phyloP scores from a whole-genome alignment of 495 filamentous ascomycete genomes.

The Aspergillus saccharolyticus region DNA sequence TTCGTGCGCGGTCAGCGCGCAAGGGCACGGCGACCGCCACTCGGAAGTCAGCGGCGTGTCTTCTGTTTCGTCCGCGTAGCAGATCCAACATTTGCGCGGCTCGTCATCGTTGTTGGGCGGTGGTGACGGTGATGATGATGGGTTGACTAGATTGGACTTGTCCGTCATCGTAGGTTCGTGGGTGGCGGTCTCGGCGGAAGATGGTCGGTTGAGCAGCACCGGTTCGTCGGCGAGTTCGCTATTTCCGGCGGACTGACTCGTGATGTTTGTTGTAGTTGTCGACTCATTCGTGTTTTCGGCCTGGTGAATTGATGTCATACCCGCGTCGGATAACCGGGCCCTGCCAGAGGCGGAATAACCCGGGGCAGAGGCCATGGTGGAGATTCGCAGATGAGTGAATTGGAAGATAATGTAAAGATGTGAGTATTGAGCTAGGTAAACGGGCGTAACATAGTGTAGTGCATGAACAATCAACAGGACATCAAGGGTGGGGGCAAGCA shows the following conservation, averaged over 20 bases:
- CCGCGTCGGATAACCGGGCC: conserved; percentile 28
- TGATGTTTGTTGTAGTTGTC: background rate
- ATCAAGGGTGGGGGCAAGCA: background rate
- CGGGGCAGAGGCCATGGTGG: conserved; percentile 37
- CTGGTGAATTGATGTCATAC: conserved; percentile 19
- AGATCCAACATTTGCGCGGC: conserved; percentile 85
- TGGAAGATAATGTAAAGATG: background rate
- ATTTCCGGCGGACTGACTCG: conserved; percentile 27
- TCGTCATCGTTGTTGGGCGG: conserved; percentile 25
- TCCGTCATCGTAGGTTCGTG: conserved; percentile 16
- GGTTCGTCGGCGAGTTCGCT: conserved; percentile 42
- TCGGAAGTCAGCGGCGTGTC: conserved; percentile 58
- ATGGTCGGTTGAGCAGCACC: conserved; percentile 32
- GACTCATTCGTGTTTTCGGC: conserved; percentile 7
- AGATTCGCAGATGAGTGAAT: background rate
- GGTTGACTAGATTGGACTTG: conserved; percentile 12
- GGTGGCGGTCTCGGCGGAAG: conserved; percentile 13
- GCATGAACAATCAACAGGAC: background rate
- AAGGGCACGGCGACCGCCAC: conserved; percentile 86
- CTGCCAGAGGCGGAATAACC: conserved; percentile 29
- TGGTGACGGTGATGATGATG: background rate
- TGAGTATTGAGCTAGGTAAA: conserved; percentile 4
- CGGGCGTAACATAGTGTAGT: conserved; percentile 13
- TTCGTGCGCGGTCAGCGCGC: conserved; percentile 85
- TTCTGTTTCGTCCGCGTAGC: conserved; percentile 79